A percentile compares a stretch with the other conserved stretches of the same genome.
These are phyloP conservation scores for Fagopyrum esculentum DNA, from an alignment of 148 eudicot genomes.

Conservation along the genomic window DNA sequence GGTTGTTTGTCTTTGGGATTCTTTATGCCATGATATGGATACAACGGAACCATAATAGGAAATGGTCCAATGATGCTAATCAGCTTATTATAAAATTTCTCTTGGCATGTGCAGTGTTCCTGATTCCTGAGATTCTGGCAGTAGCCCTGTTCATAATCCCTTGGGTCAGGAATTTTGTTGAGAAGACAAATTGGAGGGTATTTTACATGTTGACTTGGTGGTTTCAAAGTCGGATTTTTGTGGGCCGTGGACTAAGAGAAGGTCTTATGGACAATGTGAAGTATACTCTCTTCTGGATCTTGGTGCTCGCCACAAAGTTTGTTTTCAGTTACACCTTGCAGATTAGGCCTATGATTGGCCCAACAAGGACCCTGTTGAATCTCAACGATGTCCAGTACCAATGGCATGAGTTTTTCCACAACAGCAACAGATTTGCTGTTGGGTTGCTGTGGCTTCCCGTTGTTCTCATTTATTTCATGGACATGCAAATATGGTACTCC, in stretches of 20 bases:
- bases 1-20: slow-evolving; percentile 58
- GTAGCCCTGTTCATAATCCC: slow-evolving; percentile 64
- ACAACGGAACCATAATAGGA: slow-evolving; percentile 35
- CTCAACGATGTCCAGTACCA: slow-evolving; percentile 40
- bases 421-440: slow-evolving; percentile 73
- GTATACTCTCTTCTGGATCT: slow-evolving; percentile 71
- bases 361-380: slow-evolving; percentile 40
- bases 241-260: slow-evolving; percentile 86
- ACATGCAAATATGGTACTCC: slow-evolving; percentile 89
- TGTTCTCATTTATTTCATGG: slow-evolving; percentile 76
- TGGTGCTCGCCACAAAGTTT: slow-evolving; percentile 80
- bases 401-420: slow-evolving; percentile 66
- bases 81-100: slow-evolving; percentile 47
- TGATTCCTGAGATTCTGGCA: slow-evolving; percentile 64
- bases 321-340: slow-evolving; percentile 71
- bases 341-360: slow-evolving; percentile 74
- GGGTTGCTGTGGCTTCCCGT: slow-evolving; percentile 91
- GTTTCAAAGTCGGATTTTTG: slow-evolving; percentile 78
- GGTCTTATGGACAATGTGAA: slow-evolving; percentile 75
- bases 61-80: slow-evolving; percentile 50
- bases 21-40: slow-evolving; percentile 59
- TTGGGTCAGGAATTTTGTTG: slow-evolving; percentile 71
- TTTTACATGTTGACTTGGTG: slow-evolving; percentile 85
- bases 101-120: slow-evolving; percentile 46
- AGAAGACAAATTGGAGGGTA: slow-evolving; percentile 76